Conservation (phyloP, 2,329 filamentous ascomycete species). For the Colletotrichum paranaense region DNA sequence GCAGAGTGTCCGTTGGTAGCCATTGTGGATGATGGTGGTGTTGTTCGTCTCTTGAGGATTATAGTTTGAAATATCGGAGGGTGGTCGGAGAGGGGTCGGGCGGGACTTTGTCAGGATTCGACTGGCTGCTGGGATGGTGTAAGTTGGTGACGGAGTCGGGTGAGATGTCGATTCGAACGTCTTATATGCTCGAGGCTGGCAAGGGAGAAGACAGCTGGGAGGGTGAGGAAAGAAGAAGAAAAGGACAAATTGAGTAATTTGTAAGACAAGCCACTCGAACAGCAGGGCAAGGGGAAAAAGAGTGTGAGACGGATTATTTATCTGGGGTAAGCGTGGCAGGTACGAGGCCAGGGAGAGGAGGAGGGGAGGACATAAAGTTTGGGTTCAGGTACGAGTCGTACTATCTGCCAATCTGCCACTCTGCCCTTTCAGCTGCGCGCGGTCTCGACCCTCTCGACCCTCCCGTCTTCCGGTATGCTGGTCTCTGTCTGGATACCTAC, state of each 20-base stretch:
- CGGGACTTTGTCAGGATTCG: background rate
- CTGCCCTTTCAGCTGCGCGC: background rate
- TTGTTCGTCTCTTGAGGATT: background rate
- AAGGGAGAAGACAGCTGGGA: slow-evolving; percentile 25
- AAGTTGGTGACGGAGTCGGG: background rate
- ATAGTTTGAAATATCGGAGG: slow-evolving; percentile 8
- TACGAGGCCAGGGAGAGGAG: slow-evolving; percentile 21
- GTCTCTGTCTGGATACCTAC: background rate
- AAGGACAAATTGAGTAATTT: slow-evolving; percentile 25
- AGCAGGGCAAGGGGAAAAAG: slow-evolving; percentile 6
- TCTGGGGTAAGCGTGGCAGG: slow-evolving; percentile 34
- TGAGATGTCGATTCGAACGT: background rate
- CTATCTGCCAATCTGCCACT: slow-evolving; percentile 15
- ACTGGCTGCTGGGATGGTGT: slow-evolving; percentile 12
- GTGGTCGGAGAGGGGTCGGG: slow-evolving; percentile 1
- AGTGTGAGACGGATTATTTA: slow-evolving; percentile 29
- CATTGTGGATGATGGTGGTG: slow-evolving; percentile 37
- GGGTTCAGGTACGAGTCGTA: slow-evolving; percentile 32
- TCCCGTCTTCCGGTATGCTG: background rate
- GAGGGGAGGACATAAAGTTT: slow-evolving; percentile 21
- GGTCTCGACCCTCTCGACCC: background rate
- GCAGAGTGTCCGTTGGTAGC: slow-evolving; percentile 43
- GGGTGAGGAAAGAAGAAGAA: slow-evolving; percentile 5
- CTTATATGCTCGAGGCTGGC: slow-evolving; percentile 23
- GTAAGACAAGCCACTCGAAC: slow-evolving; percentile 16